phyloP scores from a whole-genome alignment of 2,329 filamentous ascomycete species.

The Sphaerulina vaccinii region DNA sequence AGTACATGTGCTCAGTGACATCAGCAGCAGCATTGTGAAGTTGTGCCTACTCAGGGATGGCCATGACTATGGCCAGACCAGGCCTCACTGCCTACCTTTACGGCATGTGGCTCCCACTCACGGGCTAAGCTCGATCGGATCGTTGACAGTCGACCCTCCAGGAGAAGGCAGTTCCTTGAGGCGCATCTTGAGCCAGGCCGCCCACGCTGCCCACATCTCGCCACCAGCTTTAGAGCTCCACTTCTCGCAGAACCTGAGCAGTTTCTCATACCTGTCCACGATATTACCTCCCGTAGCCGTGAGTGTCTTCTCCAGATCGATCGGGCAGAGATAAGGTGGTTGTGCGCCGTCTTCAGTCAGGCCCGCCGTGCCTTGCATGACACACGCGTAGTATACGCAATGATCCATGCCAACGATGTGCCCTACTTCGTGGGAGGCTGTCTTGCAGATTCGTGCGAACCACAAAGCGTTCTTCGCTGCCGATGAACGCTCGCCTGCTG shows the following conservation, averaged over 20 bases:
- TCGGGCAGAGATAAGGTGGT: slow-evolving; percentile 62
- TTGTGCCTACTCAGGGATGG: too few relatives aligned
- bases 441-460: slow-evolving; percentile 58
- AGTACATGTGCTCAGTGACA: too few relatives aligned
- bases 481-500: background rate
- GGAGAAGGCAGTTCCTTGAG: background rate
- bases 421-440: slow-evolving; percentile 63
- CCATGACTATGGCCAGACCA: too few relatives aligned
- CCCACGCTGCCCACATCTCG: slow-evolving; percentile 48
- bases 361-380: slow-evolving; percentile 61
- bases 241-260: slow-evolving; percentile 46
- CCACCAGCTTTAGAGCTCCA: slow-evolving; percentile 39
- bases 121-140: slow-evolving; percentile 6
- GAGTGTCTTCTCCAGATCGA: slow-evolving; percentile 57
- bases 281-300: slow-evolving; percentile 24
- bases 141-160: background rate
- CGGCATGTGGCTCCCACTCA: too few relatives aligned
- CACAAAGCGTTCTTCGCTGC: slow-evolving; percentile 45
- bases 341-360: slow-evolving; percentile 61
- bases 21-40: too few relatives aligned
- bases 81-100: too few relatives aligned
- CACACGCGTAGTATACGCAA: slow-evolving; percentile 64
- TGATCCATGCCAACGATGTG: slow-evolving; percentile 69
- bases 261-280: slow-evolving; percentile 41
- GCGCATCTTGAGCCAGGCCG: slow-evolving; percentile 44